phyloP scores from a whole-genome alignment of 306 rosid species.

The Lathyrus tuberosus region DNA sequence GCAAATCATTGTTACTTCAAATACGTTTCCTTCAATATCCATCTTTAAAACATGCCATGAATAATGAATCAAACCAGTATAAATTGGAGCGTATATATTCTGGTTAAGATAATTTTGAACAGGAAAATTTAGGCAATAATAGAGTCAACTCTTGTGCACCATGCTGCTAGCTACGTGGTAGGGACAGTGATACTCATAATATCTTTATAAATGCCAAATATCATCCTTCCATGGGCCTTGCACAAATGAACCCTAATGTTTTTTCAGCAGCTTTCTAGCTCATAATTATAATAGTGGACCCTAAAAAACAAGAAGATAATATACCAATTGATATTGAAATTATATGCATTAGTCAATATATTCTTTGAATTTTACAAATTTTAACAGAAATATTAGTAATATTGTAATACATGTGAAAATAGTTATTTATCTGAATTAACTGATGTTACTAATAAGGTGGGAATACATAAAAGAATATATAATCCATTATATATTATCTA shows the following conservation, averaged over 20 bases:
- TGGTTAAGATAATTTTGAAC: too few species aligned
- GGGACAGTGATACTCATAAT: not conserved
- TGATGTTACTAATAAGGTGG: too few species aligned
- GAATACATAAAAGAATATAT: too few species aligned
- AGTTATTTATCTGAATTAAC: too few species aligned
- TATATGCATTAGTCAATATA: too few species aligned
- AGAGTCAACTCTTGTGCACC: slow-evolving; percentile 11
- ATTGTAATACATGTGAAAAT: too few species aligned
- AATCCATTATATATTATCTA: too few species aligned
- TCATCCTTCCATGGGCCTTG: not conserved
- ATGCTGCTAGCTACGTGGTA: not conserved
- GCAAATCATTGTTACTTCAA: not conserved
- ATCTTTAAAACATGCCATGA: not conserved
- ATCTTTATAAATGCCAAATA: not conserved
- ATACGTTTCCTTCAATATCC: not conserved
- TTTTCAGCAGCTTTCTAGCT: not conserved
- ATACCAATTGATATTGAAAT: too few species aligned
- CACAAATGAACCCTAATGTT: slow-evolving; percentile 4
- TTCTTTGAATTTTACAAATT: too few species aligned
- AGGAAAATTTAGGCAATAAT: not conserved
- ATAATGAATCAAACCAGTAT: not conserved
- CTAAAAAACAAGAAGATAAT: too few species aligned
- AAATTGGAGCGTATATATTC: not conserved
- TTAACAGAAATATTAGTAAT: too few species aligned
- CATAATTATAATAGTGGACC: not conserved